Percentiles rank a stretch among this genome's conserved stretches.
Evolutionary conservation across 2,329 filamentous ascomycete genomes (phyloP).

Genomic region (Talaromyces islandicus): DNA sequence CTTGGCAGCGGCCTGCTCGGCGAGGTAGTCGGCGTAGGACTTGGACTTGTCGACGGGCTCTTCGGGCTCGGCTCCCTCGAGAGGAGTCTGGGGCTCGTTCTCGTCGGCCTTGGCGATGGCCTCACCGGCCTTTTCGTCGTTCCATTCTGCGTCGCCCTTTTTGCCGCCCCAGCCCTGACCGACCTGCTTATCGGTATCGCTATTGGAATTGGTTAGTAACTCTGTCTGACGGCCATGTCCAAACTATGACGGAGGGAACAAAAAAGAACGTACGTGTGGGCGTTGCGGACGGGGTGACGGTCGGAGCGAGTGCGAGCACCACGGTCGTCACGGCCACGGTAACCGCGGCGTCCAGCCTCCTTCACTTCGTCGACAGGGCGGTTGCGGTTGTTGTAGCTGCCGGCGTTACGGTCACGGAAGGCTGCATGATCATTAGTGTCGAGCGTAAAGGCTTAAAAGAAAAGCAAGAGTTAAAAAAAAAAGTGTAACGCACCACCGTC

Average conservation of each 20-base stretch:
- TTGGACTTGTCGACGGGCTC: constrained; percentile 75
- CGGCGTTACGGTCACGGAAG: constrained; percentile 83
- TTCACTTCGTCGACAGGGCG: constrained; percentile 68
- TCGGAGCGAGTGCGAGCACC: constrained; percentile 52
- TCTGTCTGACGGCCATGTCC: not conserved
- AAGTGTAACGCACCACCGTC: constrained; percentile 69
- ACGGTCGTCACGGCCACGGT: constrained; percentile 56
- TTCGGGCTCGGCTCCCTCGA: constrained; percentile 33
- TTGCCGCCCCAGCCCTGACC: constrained; percentile 83
- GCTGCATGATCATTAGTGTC: constrained; percentile 46
- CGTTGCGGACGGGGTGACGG: constrained; percentile 54
- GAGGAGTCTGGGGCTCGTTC: constrained; percentile 58
- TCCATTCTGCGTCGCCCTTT: constrained; percentile 76
- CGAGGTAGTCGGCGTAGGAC: constrained; percentile 84
- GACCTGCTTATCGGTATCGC: constrained; percentile 45
- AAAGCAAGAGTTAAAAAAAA: too few species aligned
- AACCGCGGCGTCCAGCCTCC: constrained; percentile 38
- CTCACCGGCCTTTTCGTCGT: constrained; percentile 87
- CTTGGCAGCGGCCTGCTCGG: constrained; percentile 71
- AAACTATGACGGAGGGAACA: too few species aligned
- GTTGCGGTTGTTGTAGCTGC: constrained; percentile 73
- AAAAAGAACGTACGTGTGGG: constrained; percentile 56
- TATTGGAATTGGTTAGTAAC: constrained; percentile 12
- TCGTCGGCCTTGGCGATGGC: constrained; percentile 80
- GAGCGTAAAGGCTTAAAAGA: too few species aligned